phyloP scores from a whole-genome alignment of 1,284 basidiomycete species.

The Leccinum subrobustum region DNA sequence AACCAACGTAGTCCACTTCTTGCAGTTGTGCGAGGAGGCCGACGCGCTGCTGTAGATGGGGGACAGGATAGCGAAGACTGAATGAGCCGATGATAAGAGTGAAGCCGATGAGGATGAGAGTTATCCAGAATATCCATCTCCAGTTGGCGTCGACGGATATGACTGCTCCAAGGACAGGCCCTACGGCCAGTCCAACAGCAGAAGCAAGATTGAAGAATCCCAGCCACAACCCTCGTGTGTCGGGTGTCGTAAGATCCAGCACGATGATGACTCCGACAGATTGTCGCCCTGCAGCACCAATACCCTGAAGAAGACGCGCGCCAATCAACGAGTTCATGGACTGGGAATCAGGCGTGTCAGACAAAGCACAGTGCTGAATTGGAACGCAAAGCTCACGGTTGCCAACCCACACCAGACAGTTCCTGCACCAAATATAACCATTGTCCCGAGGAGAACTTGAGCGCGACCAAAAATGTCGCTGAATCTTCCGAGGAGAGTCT shows the following conservation, averaged over 20 bases:
- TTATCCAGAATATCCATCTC: conserved; percentile 38
- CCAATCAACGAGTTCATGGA: conserved; percentile 35
- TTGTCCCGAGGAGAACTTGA: conserved; percentile 34
- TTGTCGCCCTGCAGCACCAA: conserved; percentile 35
- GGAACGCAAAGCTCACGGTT: conserved; percentile 20
- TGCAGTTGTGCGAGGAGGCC: conserved; percentile 33
- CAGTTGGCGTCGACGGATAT: conserved; percentile 30
- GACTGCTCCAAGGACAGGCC: conserved; percentile 32
- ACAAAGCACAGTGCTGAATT: neutral
- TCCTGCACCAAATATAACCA: conserved; percentile 35
- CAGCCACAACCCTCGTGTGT: conserved; percentile 35
- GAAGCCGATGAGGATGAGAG: conserved; percentile 32
- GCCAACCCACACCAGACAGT: conserved; percentile 37
- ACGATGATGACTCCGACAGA: conserved; percentile 35
- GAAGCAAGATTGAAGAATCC: conserved; percentile 36
- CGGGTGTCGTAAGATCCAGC: conserved; percentile 32
- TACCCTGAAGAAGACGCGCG: conserved; percentile 35
- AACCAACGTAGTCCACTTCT: conserved; percentile 34
- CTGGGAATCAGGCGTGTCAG: conserved; percentile 19
- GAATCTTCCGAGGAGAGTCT: conserved; percentile 34
- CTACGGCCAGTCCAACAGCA: conserved; percentile 31
- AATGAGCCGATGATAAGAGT: conserved; percentile 29
- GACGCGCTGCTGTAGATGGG: conserved; percentile 30
- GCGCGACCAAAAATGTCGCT: conserved; percentile 36
- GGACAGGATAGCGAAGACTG: conserved; percentile 34